Base-by-base conservation (phyloP, 2,329 filamentous ascomycete genomes). In the Aspergillus carbonarius region DNA sequence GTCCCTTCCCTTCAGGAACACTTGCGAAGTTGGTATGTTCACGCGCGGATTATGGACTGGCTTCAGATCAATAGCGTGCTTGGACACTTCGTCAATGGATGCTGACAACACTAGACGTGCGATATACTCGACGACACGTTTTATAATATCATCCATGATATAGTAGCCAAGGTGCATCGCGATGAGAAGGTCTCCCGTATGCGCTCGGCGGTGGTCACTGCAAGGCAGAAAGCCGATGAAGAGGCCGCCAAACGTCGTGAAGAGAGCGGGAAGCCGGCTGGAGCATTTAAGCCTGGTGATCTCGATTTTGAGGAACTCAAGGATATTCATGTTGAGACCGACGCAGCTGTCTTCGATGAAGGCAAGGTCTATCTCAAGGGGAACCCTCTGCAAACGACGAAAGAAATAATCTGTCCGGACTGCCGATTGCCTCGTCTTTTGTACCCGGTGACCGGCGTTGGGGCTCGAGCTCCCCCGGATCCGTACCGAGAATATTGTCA, bases 111-210 rank as follows among this genome's bases (percentile, higher is more conserved):
- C 25, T 59, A 77, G 75, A 75, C 76, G 37, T 72, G 74, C 55
- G 75, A 77, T 37, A 81, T 87, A 55, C 73, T 87, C 65, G 82
- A 86, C 60, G 82, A 85, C 60, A 80, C 80, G 20, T 76, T 88
- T 44, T 79, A 83, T 66, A 85, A 83, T 66, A 83, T 87, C 64
- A 81, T 87, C 64, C 82, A 86, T 71, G 82, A 84, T 65, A 80
- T 85, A 23, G 81, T 85, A 55, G 76, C 85, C 30, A 79, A 83
- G 62, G 81, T 81, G 32, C 85, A 88, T 68, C 83, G 83, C 61
- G 78, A 83, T 58, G 85, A 87, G 70, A 87, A 87, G 73, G 74
- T 83, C 60, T 79, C 85, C 42, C 81, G 85, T 58, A 84, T 84
- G 81, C 80, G 81, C 74, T 74, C 82, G 66, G 74, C 82, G 60